Evolutionary conservation across 129 eudicot genomes (phyloP).

Genomic region (Flaveria linearis): DNA sequence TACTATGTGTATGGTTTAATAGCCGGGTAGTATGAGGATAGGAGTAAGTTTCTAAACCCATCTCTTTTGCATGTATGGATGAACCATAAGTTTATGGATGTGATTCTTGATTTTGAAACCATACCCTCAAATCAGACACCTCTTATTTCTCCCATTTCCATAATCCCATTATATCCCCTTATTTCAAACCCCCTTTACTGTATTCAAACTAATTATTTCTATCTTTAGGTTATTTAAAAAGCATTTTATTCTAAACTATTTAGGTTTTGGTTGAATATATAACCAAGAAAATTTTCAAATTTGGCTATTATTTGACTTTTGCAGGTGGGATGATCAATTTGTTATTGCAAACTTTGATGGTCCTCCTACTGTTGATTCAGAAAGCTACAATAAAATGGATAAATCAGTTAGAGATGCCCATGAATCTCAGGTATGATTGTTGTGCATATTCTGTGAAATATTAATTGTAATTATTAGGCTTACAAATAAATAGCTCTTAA

Average conservation of each 20-base stretch:
- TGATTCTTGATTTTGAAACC: neutral
- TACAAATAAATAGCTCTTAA: conserved; percentile 13
- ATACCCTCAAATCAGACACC: neutral
- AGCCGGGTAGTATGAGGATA: neutral
- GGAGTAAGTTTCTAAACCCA: neutral
- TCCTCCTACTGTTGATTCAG: conserved; percentile 90
- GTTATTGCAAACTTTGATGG: conserved; percentile 83
- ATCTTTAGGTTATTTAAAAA: neutral
- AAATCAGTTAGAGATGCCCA: conserved; percentile 71
- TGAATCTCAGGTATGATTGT: conserved; percentile 65
- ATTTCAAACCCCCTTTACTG: neutral
- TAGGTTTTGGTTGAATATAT: neutral
- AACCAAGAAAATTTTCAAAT: neutral
- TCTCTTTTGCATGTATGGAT: neutral
- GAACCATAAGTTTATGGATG: neutral
- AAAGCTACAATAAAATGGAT: conserved; percentile 66
- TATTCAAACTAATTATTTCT: neutral
- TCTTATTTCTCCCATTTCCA: neutral
- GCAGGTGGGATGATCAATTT: conserved; percentile 71
- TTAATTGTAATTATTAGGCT: neutral
- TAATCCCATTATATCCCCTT: neutral
- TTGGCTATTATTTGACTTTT: conserved; percentile 19
- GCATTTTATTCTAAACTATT: neutral
- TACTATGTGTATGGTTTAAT: neutral
- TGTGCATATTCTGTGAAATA: neutral